These are phyloP conservation scores for Fraxinus anomala DNA, from an alignment of 257 asterid species.

Conservation along the genomic window DNA sequence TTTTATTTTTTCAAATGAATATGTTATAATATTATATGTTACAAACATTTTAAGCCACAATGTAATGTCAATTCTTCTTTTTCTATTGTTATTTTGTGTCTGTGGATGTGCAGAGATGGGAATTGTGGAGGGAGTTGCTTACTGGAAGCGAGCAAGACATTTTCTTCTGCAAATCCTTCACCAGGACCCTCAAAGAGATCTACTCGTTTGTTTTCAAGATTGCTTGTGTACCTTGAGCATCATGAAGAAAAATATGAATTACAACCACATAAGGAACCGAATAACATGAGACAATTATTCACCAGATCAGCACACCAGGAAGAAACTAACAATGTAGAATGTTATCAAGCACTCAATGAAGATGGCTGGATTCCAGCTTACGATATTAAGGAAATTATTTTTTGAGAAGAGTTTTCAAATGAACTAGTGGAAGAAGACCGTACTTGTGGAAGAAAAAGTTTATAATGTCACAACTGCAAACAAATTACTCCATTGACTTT, in stretches of 20 bases:
- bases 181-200: conserved; percentile 96
- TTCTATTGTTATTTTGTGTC: background rate
- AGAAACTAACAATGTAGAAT: background rate
- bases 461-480: background rate
- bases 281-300: background rate
- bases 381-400: background rate
- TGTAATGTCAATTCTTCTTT: background rate
- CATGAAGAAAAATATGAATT: conserved; percentile 22
- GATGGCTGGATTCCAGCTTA: background rate
- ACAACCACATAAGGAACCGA: background rate
- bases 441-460: background rate
- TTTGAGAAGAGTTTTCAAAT: background rate
- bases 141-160: conserved; percentile 90
- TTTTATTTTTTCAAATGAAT: background rate
- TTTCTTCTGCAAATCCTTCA: conserved; percentile 90
- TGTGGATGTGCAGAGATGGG: background rate
- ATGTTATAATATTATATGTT: background rate
- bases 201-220: conserved; percentile 83
- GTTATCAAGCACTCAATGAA: background rate
- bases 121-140: conserved; percentile 33
- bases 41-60: background rate
- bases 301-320: background rate
- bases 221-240: conserved; percentile 72
- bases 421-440: background rate
- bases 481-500: background rate